Evolutionary conservation across 371 early-diverging fungal species (phyloP), one percentile per base, ranked within the genome.

Genomic region (Haplosporangium sp.): DNA sequence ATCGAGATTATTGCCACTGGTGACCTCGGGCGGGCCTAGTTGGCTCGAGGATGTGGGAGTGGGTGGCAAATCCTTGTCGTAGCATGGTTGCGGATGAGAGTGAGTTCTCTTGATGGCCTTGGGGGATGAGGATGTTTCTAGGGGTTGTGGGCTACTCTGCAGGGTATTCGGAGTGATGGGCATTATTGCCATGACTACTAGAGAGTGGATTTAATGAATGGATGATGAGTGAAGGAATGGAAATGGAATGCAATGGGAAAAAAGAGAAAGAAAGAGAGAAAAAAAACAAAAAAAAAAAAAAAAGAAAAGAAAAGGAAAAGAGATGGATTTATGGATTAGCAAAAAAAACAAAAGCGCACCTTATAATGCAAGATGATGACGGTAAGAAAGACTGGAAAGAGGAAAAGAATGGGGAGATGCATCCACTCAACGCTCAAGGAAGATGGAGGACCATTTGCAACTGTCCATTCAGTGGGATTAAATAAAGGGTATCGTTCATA

Each of bases 61-160:
- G 13, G 79, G 79, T 2, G 79, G 79, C 18, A 77, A 59, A 46
- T 77, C 79, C 54, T 77, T 77, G 43, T 77, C 79, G 59, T 76
- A 76, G 56, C 51, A 63, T 12, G 76, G 76, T 52, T 76, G 70
- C 50, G 48, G 47, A 38, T 45, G 37, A 2, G 71, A 71, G 56
- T 59, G 36, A 10, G 64, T 54, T 45, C 67, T 58, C 59, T 69
- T 68, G 64, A 74, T 52, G 45, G 65, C n/a, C 61, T 68, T 74
- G 0, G 64, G 12, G 6, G 64, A 43, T 18, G 73, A 55, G 12
- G 66, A 53, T 10, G 73, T 67, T 42, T 73, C 67, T 42, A 64
- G 46, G 14, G 45, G 48, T 12, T 64, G 41, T 11, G 69, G 57
- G 21, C 20, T 50, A 18, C 18, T 60, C 62, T 60, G 69, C n/a